These are phyloP conservation scores for Conoideocrella luteorostrata DNA, from an alignment of 2,329 filamentous ascomycete genomes.

Conservation along the genomic window DNA sequence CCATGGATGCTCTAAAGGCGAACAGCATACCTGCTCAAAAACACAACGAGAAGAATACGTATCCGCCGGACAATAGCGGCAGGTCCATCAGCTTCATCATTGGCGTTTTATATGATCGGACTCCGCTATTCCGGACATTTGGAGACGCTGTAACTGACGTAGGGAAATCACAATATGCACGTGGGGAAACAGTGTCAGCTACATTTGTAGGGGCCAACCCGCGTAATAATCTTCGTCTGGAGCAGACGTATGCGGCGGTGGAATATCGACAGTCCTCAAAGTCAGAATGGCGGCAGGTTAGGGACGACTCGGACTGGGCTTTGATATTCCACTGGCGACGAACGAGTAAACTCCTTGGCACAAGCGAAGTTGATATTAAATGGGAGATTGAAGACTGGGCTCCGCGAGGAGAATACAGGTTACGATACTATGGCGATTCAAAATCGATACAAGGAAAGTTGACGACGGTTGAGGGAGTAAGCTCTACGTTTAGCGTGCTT, in stretches of 20 bases:
- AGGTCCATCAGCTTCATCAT: conserved; percentile 71
- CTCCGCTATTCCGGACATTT: conserved; percentile 59
- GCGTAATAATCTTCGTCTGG: conserved; percentile 74
- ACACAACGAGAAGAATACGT: conserved; percentile 38
- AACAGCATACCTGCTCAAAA: conserved; percentile 26
- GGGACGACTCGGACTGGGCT: conserved; percentile 77
- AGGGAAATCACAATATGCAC: conserved; percentile 37
- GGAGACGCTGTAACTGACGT: conserved; percentile 58
- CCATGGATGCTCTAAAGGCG: conserved; percentile 59
- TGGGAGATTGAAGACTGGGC: conserved; percentile 69
- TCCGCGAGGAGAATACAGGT: conserved; percentile 59
- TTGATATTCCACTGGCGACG: conserved; percentile 75
- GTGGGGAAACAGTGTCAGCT: conserved; percentile 55
- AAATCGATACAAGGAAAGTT: conserved; percentile 58
- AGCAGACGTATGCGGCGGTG: conserved; percentile 69
- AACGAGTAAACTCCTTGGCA: conserved; percentile 61
- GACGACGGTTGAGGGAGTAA: conserved; percentile 61
- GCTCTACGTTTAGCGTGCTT: conserved; percentile 40
- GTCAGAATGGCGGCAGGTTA: conserved; percentile 55
- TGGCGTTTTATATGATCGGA: conserved; percentile 65
- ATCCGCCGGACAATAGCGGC: conserved; percentile 73
- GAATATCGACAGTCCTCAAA: conserved; percentile 38
- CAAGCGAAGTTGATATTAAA: conserved; percentile 66
- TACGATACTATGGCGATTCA: conserved; percentile 76
- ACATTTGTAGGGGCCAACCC: conserved; percentile 83